Percentiles rank a stretch among this genome's conserved stretches.
phyloP scores from a whole-genome alignment of 1,284 basidiomycete genomes.

The Gomphus sp. region DNA sequence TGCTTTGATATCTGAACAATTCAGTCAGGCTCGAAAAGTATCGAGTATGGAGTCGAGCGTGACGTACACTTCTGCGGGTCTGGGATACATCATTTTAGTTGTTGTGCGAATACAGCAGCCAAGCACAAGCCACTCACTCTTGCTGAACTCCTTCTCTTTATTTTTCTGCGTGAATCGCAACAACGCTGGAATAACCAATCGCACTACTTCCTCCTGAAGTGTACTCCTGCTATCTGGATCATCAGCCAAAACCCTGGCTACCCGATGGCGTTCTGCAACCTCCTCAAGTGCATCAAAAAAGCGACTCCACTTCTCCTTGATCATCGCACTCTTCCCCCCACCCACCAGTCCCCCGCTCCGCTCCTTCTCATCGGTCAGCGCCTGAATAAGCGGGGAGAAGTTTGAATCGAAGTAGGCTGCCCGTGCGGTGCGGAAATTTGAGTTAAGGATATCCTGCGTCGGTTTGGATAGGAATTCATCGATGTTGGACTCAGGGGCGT shows the following conservation, averaged over 20 bases:
- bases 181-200: slow-evolving; percentile 63
- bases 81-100: slow-evolving; percentile 22
- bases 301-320: slow-evolving; percentile 71
- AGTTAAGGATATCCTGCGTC: slow-evolving; percentile 51
- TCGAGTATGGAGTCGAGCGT: not conserved
- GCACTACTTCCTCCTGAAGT: slow-evolving; percentile 62
- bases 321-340: slow-evolving; percentile 38
- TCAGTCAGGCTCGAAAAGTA: slow-evolving; percentile 8
- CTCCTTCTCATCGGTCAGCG: slow-evolving; percentile 57
- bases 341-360: slow-evolving; percentile 34
- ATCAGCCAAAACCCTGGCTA: slow-evolving; percentile 61
- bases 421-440: slow-evolving; percentile 66
- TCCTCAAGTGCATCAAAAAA: slow-evolving; percentile 75
- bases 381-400: slow-evolving; percentile 65
- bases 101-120: not conserved
- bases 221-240: slow-evolving; percentile 48
- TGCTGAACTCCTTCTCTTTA: slow-evolving; percentile 72
- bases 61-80: slow-evolving; percentile 74
- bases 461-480: slow-evolving; percentile 47
- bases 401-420: slow-evolving; percentile 75
- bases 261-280: slow-evolving; percentile 59
- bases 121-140: slow-evolving; percentile 44
- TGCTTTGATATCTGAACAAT: slow-evolving; percentile 63
- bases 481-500: slow-evolving; percentile 32
- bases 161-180: slow-evolving; percentile 66